Percentiles rank a stretch among this genome's conserved stretches.
Evolutionary conservation across 2,329 filamentous ascomycete species (phyloP).

Genomic region (Colletotrichum sp.): DNA sequence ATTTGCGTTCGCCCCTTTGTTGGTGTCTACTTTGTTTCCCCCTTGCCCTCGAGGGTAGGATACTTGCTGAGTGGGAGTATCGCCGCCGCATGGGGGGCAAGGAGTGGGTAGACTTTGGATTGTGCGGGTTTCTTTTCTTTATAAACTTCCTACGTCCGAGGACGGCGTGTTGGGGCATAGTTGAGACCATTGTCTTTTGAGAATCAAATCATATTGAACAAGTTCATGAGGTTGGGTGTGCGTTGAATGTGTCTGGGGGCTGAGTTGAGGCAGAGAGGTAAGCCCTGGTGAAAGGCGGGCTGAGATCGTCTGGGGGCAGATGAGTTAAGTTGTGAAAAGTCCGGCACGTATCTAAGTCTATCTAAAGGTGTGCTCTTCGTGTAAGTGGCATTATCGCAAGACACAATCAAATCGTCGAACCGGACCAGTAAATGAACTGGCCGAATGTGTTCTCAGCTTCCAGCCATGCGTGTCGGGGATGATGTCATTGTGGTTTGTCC

Average conservation of each 20-base stretch:
- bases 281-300: not conserved
- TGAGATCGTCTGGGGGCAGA: not conserved
- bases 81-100: accelerated
- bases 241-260: not conserved
- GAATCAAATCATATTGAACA: not conserved
- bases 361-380: not conserved
- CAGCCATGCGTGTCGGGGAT: no score
- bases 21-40: not conserved
- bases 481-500: no score
- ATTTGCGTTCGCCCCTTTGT: not conserved
- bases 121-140: not conserved
- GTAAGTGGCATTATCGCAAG: not conserved
- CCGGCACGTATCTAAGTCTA: not conserved
- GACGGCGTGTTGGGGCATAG: not conserved
- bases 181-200: not conserved
- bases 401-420: not conserved
- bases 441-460: not conserved
- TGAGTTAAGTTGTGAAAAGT: not conserved
- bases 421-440: no score
- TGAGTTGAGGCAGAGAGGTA: not conserved
- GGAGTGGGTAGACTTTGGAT: not conserved
- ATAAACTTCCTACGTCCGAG: not conserved
- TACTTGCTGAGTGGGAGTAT: not conserved
- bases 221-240: not conserved
- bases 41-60: not conserved